phyloP scores from a whole-genome alignment of 1,139 yeast genomes.

The Pichia sp. region DNA sequence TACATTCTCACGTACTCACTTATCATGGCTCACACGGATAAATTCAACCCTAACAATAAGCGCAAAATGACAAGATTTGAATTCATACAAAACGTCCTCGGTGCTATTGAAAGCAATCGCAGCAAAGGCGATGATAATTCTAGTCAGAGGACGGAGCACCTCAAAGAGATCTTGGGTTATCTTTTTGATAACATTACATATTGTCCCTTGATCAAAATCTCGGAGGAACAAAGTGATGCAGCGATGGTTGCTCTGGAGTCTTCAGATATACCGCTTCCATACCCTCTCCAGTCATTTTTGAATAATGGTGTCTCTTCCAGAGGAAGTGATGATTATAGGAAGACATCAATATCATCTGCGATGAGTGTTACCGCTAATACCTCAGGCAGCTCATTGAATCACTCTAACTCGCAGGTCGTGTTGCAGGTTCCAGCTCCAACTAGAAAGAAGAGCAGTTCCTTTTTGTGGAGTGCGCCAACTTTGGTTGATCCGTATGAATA shows the following conservation, averaged over 20 bases:
- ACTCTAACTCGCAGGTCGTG: slow-evolving; percentile 5
- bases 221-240: slow-evolving; percentile 18
- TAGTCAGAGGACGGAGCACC: slow-evolving; percentile 7
- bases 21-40: slow-evolving; percentile 63
- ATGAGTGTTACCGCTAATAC: slow-evolving; percentile 2
- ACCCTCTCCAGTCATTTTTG: slow-evolving; percentile 20
- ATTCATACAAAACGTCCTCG: slow-evolving; percentile 42
- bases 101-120: slow-evolving; percentile 36
- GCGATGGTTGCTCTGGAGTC: slow-evolving; percentile 16
- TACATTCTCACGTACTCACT: slow-evolving; percentile 54
- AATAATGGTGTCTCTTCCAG: background rate
- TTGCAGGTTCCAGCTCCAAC: slow-evolving; percentile 9
- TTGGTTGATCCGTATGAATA: slow-evolving; percentile 30
- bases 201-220: slow-evolving; percentile 38
- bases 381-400: background rate
- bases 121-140: background rate
- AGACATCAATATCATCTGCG: background rate
- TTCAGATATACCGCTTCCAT: slow-evolving; percentile 16
- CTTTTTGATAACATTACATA: slow-evolving; percentile 58
- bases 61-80: slow-evolving; percentile 57
- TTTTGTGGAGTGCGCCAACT: slow-evolving; percentile 20
- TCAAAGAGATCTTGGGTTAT: slow-evolving; percentile 40
- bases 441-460: slow-evolving; percentile 23
- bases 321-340: slow-evolving; percentile 1
- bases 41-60: slow-evolving; percentile 55